These are phyloP conservation scores for sweet orange (Citrus sinensis) DNA, from an alignment of 345 rosid genomes.

Conservation along the genomic window DVS_A1.0 CM039167.1:25261001-25261500, in stretches of 20 bases:
- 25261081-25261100: conserved; percentile 1
- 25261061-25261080: not conserved
- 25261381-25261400: conserved; percentile 8
- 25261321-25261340: not conserved
- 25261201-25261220: conserved; percentile 3
- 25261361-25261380: conserved; percentile 11
- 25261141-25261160: not conserved
- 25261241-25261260: not conserved
- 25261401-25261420: conserved; percentile 7
- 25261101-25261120: not conserved
- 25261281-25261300: not conserved
- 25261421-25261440: not conserved
- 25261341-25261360: not conserved
- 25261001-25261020: too few relatives aligned
- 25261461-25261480: not conserved
- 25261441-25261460: conserved; percentile 7
- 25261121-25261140: not conserved
- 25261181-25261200: not conserved
- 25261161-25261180: not conserved
- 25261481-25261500: too few relatives aligned
- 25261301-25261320: conserved; percentile 8
- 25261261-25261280: conserved; percentile 4
- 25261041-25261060: not conserved
- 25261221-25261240: conserved; percentile 2
- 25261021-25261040: not conserved